Evolutionary conservation across 352 stramenopile genomes (phyloP), one percentile per base, ranked within the genome.

Genomic region (Pythium phragmiticola): DNA sequence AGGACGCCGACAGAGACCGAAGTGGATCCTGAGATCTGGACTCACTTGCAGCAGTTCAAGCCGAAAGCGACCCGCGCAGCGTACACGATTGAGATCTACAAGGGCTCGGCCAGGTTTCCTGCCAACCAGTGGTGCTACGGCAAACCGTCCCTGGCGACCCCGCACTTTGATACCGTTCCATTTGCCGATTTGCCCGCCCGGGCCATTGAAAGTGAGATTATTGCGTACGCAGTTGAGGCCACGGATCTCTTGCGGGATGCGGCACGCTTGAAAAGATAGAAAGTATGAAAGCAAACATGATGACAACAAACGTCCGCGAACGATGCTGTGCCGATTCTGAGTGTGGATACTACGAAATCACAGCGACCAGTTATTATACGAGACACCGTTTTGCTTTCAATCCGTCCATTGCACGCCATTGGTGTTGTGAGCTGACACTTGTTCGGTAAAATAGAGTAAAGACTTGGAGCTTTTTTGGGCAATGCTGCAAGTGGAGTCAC

Each of bases 21-120:
- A 17, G 52, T 60, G 23, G 78, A 87, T 34, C 72, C 78, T 23
- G 65, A 72, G n/a, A 77, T 88, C 54, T 88, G 82, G 77, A 90
- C 84, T 6, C 82, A 91, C 45, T 41, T 93, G 49, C 54, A 85
- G 52, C 76, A 77, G 19, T 84, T 92, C 68, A 80, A 83, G 52
- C 78, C 72, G 30, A 80, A 69, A 26, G 77, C 73, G 1, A 72
- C 52, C 17, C 62, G 68, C 6, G 60, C 49, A 17, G 59, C 87
- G 57, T 90, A 87, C 63, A 73, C 59, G 49, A 76, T 90, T 23
- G 74, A 86, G 52, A 77, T 86, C 42, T 82, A 78, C 56, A 46
- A 77, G 12, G 76, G 63, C 30, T 62, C 61, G 6, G 59, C 68
- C 1, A 50, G 67, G 12, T 80, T 84, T 28, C 72, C 75, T 9